Conservation (phyloP, 805 yeast genomes). For the Candida piceae region DNA sequence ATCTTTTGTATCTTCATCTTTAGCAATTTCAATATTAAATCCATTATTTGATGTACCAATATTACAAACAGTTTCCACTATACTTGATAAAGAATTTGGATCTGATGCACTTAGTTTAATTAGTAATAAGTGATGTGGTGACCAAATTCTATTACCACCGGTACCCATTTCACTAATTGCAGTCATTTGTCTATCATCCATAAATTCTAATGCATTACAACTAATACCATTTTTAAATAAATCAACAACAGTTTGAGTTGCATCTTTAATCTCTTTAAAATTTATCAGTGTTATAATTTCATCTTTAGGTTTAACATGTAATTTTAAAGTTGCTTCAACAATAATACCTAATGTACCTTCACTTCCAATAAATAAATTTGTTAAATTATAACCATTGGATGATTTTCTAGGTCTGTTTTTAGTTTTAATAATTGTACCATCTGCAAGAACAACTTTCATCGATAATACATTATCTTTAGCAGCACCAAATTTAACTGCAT, state of each 20-base stretch:
- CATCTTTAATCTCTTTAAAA: conserved; percentile 63
- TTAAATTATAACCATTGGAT: conserved; percentile 75
- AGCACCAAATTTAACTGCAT: conserved; percentile 74
- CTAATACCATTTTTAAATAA: conserved; percentile 58
- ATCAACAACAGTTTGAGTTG: conserved; percentile 63
- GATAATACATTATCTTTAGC: conserved; percentile 68
- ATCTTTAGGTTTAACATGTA: conserved; percentile 57
- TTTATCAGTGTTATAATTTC: conserved; percentile 68
- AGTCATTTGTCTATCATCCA: conserved; percentile 69
- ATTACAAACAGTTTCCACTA: conserved; percentile 39
- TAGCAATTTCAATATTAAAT: conserved; percentile 56
- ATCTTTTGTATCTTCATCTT: conserved; percentile 53
- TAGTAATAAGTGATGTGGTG: conserved; percentile 37
- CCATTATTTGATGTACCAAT: conserved; percentile 53
- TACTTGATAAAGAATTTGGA: conserved; percentile 34
- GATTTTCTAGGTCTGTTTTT: conserved; percentile 71
- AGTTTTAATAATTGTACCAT: conserved; percentile 73
- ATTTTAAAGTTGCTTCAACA: conserved; percentile 69
- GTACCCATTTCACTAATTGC: conserved; percentile 51
- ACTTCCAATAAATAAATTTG: conserved; percentile 68
- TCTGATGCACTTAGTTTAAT: conserved; percentile 58
- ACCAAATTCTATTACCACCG: conserved; percentile 27
- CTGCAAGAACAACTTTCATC: conserved; percentile 72
- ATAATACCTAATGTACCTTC: conserved; percentile 80
- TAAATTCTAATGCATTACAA: conserved; percentile 69